A percentile compares a stretch with the other conserved stretches of the same genome.
These are phyloP conservation scores for Apiospora arundinis DNA, from an alignment of 2,329 filamentous ascomycete genomes.

Conservation along the genomic window DNA sequence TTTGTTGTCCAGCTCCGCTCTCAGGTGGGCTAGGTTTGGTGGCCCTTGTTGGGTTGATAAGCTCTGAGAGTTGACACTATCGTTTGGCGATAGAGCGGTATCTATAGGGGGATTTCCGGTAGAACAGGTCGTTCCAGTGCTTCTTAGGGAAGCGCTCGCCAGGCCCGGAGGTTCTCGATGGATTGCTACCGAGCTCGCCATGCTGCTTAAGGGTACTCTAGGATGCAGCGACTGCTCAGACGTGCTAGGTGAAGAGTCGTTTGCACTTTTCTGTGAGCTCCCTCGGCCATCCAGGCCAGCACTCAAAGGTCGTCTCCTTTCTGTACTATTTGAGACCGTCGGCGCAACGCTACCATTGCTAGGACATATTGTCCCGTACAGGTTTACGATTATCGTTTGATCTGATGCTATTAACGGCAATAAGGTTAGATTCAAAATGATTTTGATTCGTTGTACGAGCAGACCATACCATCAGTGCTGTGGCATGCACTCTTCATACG, in stretches of 20 bases:
- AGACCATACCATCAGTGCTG: neutral
- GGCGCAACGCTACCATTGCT: neutral
- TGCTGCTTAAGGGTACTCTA: neutral
- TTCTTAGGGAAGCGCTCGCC: neutral
- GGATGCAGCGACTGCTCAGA: neutral
- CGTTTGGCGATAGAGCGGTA: neutral
- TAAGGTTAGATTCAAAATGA: neutral
- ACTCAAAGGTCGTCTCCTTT: neutral
- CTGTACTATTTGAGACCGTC: neutral
- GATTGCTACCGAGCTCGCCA: neutral
- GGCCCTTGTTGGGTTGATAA: neutral
- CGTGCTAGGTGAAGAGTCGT: neutral
- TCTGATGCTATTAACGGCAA: neutral
- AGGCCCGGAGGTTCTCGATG: neutral
- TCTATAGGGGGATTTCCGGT: neutral
- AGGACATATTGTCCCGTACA: neutral
- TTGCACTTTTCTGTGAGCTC: neutral
- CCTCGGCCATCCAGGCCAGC: neutral
- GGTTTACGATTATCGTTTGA: neutral
- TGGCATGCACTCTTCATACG: neutral
- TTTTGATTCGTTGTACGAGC: neutral
- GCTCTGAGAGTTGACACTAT: neutral
- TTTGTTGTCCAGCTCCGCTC: neutral
- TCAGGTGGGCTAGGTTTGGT: neutral
- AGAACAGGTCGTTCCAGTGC: neutral